A percentile compares a stretch with the other conserved stretches of the same genome.
Evolutionary conservation across 2,329 filamentous ascomycete genomes (phyloP).

Genomic region (Pyrenophora graminea): DNA sequence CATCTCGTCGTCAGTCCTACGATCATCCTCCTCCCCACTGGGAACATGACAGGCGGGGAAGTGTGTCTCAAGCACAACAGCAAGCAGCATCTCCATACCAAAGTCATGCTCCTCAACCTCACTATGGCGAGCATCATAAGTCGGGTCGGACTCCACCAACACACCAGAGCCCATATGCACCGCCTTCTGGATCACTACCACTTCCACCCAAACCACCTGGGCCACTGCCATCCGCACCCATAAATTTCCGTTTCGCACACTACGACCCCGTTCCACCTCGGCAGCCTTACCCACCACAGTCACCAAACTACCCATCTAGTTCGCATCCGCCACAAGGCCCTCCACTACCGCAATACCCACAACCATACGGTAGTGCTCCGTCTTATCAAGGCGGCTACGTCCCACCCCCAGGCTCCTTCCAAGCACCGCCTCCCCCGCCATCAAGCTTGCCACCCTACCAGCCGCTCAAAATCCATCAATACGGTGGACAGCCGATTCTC

Average conservation of each 20-base stretch:
- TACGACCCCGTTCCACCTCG: constrained; percentile 41
- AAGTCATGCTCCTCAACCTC: constrained; percentile 30
- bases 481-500: constrained; percentile 47
- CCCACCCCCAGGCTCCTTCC: constrained; percentile 40
- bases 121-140: constrained; percentile 28
- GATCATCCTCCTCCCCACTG: constrained; percentile 31
- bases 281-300: constrained; percentile 27
- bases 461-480: constrained; percentile 45
- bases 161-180: constrained; percentile 41
- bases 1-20: constrained; percentile 31
- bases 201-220: constrained; percentile 40
- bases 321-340: constrained; percentile 25
- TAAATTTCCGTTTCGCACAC: constrained; percentile 44
- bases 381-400: constrained; percentile 38
- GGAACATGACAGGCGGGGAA: constrained; percentile 35
- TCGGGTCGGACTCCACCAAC: constrained; percentile 23
- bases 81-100: constrained; percentile 31
- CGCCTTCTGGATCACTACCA: constrained; percentile 24
- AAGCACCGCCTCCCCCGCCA: constrained; percentile 38
- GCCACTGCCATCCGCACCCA: constrained; percentile 29
- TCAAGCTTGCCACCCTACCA: constrained; percentile 32
- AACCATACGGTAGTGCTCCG: constrained; percentile 24
- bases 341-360: constrained; percentile 55
- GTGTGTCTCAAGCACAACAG: constrained; percentile 34
- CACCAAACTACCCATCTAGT: constrained; percentile 26